Conservation (phyloP, 2,329 filamentous ascomycete species). For the Coniochaeta prunicola region DNA sequence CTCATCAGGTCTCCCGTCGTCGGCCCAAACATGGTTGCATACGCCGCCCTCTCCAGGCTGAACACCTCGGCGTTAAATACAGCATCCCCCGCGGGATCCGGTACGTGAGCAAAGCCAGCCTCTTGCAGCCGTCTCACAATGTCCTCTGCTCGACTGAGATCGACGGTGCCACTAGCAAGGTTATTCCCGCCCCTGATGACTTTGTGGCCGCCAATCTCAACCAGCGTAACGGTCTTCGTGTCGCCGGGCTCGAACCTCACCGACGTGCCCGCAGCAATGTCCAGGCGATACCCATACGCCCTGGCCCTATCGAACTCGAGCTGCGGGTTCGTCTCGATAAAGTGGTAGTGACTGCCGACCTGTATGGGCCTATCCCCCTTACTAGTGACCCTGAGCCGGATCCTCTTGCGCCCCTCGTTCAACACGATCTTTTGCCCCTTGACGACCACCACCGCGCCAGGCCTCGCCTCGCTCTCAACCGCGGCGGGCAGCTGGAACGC, state of each 20-base stretch:
- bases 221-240: conserved; percentile 79
- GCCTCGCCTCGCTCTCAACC: conserved; percentile 56
- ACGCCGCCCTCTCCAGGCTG: conserved; percentile 70
- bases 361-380: conserved; percentile 86
- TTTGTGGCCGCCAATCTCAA: conserved; percentile 76
- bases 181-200: conserved; percentile 80
- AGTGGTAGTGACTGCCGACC: conserved; percentile 93
- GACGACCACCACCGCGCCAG: conserved; percentile 71
- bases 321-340: conserved; percentile 88
- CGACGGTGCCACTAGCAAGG: conserved; percentile 66
- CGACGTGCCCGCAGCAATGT: conserved; percentile 86
- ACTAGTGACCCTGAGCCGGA: conserved; percentile 71
- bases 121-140: conserved; percentile 61
- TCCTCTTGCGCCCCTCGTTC: conserved; percentile 67
- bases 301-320: conserved; percentile 79
- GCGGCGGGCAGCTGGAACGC: conserved; percentile 60
- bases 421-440: conserved; percentile 60
- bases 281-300: conserved; percentile 78
- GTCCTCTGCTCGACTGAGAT: conserved; percentile 52
- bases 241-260: conserved; percentile 93
- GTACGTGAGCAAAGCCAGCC: conserved; percentile 71
- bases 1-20: conserved; percentile 82
- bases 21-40: conserved; percentile 85
- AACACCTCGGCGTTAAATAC: conserved; percentile 52
- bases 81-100: conserved; percentile 52